These are phyloP conservation scores for Penicillium corylophilum DNA, from an alignment of 2,329 filamentous ascomycete species.

Conservation along the genomic window DNA sequence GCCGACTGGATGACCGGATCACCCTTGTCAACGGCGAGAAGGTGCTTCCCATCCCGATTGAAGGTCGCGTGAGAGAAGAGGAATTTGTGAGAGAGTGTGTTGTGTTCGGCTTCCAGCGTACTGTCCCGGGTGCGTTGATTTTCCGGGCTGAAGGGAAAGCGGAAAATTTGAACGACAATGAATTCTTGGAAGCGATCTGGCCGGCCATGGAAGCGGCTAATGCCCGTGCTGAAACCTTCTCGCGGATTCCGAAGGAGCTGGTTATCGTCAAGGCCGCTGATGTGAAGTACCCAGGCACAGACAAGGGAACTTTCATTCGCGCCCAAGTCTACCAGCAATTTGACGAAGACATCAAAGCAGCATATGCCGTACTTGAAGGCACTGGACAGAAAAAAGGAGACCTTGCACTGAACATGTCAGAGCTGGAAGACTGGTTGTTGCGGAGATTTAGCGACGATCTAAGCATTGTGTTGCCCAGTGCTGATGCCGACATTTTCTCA, in stretches of 20 bases:
- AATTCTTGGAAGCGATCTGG: conserved; percentile 45
- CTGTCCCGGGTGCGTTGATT: conserved; percentile 52
- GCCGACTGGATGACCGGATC: conserved; percentile 49
- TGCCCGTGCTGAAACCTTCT: conserved; percentile 51
- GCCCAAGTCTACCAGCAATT: conserved; percentile 53
- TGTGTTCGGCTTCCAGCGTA: conserved; percentile 56
- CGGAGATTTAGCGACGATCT: conserved; percentile 32
- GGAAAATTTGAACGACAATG: conserved; percentile 50
- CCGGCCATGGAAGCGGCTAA: conserved; percentile 56
- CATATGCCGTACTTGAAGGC: conserved; percentile 48
- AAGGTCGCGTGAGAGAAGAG: conserved; percentile 55
- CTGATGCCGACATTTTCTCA: conserved; percentile 59
- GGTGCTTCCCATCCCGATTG: conserved; percentile 50
- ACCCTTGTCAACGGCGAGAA: conserved; percentile 53
- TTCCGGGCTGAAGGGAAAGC: conserved; percentile 51
- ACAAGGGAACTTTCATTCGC: conserved; percentile 59
- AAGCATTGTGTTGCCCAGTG: conserved; percentile 15
- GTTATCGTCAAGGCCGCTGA: conserved; percentile 50
- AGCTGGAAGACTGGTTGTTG: conserved; percentile 45
- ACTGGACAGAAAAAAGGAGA: conserved; percentile 28
- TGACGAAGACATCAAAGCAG: conserved; percentile 47
- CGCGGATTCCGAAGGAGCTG: conserved; percentile 55
- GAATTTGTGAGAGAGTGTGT: conserved; percentile 56
- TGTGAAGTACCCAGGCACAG: conserved; percentile 52
- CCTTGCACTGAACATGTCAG: conserved; percentile 14